A percentile compares a stretch with the other conserved stretches of the same genome.
Evolutionary conservation across 345 rosid species (phyloP).

Genomic region (Citrus hindsii): DNA sequence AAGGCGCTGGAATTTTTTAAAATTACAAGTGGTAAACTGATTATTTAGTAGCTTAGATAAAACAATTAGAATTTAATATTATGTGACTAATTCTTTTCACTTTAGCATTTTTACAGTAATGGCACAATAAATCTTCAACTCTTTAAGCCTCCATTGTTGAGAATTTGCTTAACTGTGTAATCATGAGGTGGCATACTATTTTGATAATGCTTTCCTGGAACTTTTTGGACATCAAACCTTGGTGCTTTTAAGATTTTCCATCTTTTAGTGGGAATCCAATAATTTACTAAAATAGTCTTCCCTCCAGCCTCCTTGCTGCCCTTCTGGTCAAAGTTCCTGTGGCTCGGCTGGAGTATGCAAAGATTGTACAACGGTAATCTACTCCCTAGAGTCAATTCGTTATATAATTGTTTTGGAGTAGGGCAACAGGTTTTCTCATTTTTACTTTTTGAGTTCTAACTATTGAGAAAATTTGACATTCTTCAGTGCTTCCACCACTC

Average conservation of each 20-base stretch:
- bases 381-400: background rate
- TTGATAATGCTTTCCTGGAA: background rate
- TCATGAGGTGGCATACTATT: background rate
- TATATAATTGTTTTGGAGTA: background rate
- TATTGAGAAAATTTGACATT: conserved; percentile 20
- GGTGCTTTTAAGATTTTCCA: background rate
- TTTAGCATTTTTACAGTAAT: background rate
- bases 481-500: conserved; percentile 92
- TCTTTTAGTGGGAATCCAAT: background rate
- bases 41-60: background rate
- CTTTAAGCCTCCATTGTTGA: background rate
- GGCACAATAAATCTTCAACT: background rate
- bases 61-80: background rate
- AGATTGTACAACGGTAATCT: conserved; percentile 94
- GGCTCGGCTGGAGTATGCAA: conserved; percentile 70
- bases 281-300: conserved; percentile 13
- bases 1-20: background rate
- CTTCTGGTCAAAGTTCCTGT: conserved; percentile 55
- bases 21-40: background rate
- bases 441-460: conserved; percentile 4
- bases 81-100: background rate
- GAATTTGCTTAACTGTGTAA: background rate
- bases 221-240: conserved; percentile 1
- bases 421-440: conserved; percentile 1
- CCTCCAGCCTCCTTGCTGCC: conserved; percentile 88